Conservation (phyloP, 2,329 filamentous ascomycete species). For the Neofusicoccum kwambonambiense region DNA sequence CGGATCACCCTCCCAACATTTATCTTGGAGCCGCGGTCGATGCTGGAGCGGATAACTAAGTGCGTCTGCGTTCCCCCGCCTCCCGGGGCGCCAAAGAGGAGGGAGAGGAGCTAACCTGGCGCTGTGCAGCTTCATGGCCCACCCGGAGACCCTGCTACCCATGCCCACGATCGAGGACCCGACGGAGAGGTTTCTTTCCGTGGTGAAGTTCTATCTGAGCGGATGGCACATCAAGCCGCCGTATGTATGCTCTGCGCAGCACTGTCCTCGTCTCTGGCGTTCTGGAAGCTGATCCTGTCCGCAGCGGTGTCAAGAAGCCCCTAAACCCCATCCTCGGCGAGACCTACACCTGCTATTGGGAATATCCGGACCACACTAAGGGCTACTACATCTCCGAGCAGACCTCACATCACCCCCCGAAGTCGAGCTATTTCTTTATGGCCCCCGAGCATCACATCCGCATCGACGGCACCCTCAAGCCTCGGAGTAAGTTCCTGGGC, state of each 20-base stretch:
- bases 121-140: constrained; percentile 86
- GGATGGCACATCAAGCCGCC: constrained; percentile 98
- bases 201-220: constrained; percentile 97
- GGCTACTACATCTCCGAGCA: constrained; percentile 98
- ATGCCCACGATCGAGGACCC: constrained; percentile 89
- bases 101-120: constrained; percentile 21
- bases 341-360: constrained; percentile 93
- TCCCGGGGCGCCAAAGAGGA: constrained; percentile 19
- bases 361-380: constrained; percentile 76
- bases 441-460: constrained; percentile 89
- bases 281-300: not conserved
- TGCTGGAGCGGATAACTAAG: constrained; percentile 99
- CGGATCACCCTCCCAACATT: constrained; percentile 94
- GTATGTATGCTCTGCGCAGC: constrained; percentile 54
- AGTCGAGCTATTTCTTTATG: constrained; percentile 99
- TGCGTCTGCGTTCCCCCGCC: constrained; percentile 46
- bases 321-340: constrained; percentile 96
- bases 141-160: constrained; percentile 89
- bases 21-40: constrained; percentile 94
- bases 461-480: constrained; percentile 93
- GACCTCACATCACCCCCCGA: constrained; percentile 96
- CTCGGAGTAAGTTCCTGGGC: constrained; percentile 89
- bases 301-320: constrained; percentile 94
- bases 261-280: not conserved
- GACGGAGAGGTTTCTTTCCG: constrained; percentile 82